These are phyloP conservation scores for Daldinia eschscholtzii DNA, from an alignment of 2,329 filamentous ascomycete genomes.

Conservation along the genomic window DNA sequence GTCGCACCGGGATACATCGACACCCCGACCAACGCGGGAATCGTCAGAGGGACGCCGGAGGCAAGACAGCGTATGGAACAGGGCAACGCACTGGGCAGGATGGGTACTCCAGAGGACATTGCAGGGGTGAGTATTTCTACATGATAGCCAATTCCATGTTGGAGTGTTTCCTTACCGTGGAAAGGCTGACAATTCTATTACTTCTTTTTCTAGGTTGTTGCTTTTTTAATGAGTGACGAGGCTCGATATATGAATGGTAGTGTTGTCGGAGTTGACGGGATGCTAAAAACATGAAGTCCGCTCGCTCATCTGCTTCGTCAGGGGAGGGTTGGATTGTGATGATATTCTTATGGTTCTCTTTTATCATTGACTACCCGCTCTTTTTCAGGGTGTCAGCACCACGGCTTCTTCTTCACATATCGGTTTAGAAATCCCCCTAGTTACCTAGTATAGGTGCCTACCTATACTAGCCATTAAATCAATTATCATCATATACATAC, in stretches of 20 bases:
- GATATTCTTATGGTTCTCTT: no score
- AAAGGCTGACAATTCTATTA: constrained; percentile 14
- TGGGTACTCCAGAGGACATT: constrained; percentile 49
- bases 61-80: constrained; percentile 50
- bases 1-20: constrained; percentile 49
- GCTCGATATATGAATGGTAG: constrained; percentile 65
- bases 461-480: neutral
- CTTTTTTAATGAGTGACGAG: constrained; percentile 56
- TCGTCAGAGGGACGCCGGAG: constrained; percentile 60
- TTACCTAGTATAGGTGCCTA: no score
- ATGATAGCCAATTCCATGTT: neutral
- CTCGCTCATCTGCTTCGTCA: neutral
- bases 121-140: constrained; percentile 42
- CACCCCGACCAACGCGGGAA: constrained; percentile 55
- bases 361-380: no score
- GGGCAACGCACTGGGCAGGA: constrained; percentile 46
- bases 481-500: constrained; percentile 2
- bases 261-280: constrained; percentile 62
- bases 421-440: neutral
- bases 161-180: neutral
- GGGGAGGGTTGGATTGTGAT: no score
- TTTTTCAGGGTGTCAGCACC: neutral
- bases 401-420: neutral
- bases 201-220: constrained; percentile 50
- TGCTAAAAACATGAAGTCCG: constrained; percentile 39